Percentiles rank a stretch among this genome's conserved stretches.
These are phyloP conservation scores for Carex arenaria DNA, from an alignment of 202 grass and related monocot species.

Conservation along the genomic window DNA sequence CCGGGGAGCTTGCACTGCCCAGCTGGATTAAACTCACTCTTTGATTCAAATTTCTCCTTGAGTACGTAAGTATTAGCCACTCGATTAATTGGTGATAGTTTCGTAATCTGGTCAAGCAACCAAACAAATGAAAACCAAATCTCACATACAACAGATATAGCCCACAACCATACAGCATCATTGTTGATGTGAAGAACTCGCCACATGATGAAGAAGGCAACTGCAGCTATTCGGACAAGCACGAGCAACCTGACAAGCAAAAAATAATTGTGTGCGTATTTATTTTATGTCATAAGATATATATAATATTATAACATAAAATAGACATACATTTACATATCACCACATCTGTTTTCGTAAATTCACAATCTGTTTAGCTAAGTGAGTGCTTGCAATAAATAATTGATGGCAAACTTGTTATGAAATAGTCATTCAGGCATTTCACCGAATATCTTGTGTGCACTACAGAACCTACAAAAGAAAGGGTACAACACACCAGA, in stretches of 20 bases:
- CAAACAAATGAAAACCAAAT: slow-evolving; percentile 79
- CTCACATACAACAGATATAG: slow-evolving; percentile 67
- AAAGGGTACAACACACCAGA: neutral
- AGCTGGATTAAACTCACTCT: neutral
- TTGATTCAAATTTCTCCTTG: slow-evolving; percentile 55
- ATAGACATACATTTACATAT: neutral
- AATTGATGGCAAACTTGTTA: neutral
- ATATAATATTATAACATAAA: neutral
- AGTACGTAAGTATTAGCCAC: slow-evolving; percentile 47
- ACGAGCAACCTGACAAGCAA: slow-evolving; percentile 46
- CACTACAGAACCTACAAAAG: neutral
- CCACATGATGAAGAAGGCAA: slow-evolving; percentile 72
- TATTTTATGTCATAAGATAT: too few relatives aligned
- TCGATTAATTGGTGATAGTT: slow-evolving; percentile 74
- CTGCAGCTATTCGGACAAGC: slow-evolving; percentile 56
- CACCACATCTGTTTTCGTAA: neutral
- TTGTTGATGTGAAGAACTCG: slow-evolving; percentile 59
- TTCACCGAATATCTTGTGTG: neutral
- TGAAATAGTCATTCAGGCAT: neutral
- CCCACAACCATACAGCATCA: slow-evolving; percentile 82
- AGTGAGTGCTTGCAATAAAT: neutral
- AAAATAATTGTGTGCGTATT: neutral
- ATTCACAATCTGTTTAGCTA: neutral
- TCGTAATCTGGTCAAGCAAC: slow-evolving; percentile 73
- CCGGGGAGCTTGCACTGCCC: slow-evolving; percentile 19